Evolutionary conservation across 441 rosid species (phyloP).

Genomic region (Erodium chrysanthum): DNA sequence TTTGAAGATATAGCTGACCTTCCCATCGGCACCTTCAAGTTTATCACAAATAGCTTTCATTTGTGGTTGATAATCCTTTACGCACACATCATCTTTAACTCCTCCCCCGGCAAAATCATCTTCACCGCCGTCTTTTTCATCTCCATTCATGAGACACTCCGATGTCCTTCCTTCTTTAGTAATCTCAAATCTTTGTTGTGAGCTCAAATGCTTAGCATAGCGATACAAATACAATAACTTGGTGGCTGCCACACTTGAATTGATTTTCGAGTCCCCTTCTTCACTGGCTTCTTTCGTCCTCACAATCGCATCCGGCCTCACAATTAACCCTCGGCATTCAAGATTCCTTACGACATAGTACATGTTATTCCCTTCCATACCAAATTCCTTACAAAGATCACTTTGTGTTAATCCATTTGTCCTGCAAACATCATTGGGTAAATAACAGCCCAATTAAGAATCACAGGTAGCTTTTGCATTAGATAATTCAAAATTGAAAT

Average conservation of each 20-base stretch:
- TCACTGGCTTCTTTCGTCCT: conserved; percentile 51
- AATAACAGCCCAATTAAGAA: too few species aligned
- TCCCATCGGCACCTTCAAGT: conserved; percentile 68
- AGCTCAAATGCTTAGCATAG: conserved; percentile 68
- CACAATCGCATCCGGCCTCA: conserved; percentile 63
- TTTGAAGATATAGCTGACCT: conserved; percentile 32
- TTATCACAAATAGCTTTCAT: conserved; percentile 74
- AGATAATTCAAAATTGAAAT: background rate
- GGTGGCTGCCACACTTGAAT: conserved; percentile 38
- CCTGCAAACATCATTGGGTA: conserved; percentile 32
- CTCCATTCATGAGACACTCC: conserved; percentile 25
- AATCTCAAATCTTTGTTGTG: conserved; percentile 67
- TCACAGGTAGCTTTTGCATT: too few species aligned
- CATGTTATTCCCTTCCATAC: conserved; percentile 57
- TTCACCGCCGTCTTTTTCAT: conserved; percentile 27
- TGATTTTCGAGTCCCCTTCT: conserved; percentile 55
- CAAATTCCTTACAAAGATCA: conserved; percentile 67
- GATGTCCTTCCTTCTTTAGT: conserved; percentile 40
- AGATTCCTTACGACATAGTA: conserved; percentile 65
- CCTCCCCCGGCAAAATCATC: conserved; percentile 31
- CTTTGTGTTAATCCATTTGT: conserved; percentile 64
- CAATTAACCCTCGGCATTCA: conserved; percentile 63
- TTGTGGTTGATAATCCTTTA: conserved; percentile 72
- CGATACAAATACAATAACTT: conserved; percentile 63
- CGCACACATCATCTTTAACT: conserved; percentile 47